These are phyloP conservation scores for Brassica carinata DNA, from an alignment of 345 rosid genomes.

Conservation along the genomic window DNA sequence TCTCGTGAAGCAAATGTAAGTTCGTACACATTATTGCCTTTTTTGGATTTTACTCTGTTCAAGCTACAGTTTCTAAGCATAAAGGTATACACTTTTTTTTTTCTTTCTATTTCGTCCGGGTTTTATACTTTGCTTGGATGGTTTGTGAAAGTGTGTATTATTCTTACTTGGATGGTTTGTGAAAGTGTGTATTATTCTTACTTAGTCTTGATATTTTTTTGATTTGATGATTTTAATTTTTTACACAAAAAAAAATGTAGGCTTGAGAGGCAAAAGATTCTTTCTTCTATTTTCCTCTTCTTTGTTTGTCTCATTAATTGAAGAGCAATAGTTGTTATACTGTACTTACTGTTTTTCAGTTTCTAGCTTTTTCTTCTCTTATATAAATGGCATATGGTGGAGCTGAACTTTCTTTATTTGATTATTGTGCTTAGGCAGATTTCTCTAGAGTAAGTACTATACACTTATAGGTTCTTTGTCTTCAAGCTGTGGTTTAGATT, in stretches of 20 bases:
- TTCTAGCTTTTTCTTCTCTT: slow-evolving; percentile 7
- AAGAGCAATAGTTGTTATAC: slow-evolving; percentile 41
- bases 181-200: slow-evolving; percentile 34
- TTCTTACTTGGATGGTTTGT: slow-evolving; percentile 36
- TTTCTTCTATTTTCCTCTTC: slow-evolving; percentile 20
- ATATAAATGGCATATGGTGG: slow-evolving; percentile 33
- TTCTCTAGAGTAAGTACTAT: slow-evolving; percentile 18
- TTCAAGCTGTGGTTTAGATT: slow-evolving; percentile 14
- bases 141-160: slow-evolving; percentile 33
- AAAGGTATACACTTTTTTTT: neutral
- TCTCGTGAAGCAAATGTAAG: slow-evolving; percentile 43
- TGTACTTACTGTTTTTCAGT: slow-evolving; percentile 32
- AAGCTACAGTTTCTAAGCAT: slow-evolving; percentile 25
- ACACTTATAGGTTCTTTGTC: slow-evolving; percentile 1
- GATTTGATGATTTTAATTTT: neutral
- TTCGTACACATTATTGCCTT: slow-evolving; percentile 34
- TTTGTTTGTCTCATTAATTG: slow-evolving; percentile 41
- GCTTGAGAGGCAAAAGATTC: slow-evolving; percentile 27
- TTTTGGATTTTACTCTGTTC: slow-evolving; percentile 32
- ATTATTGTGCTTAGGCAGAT: slow-evolving; percentile 23
- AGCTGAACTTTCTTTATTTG: slow-evolving; percentile 29
- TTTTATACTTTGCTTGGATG: slow-evolving; percentile 51
- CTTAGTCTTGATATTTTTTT: slow-evolving; percentile 14
- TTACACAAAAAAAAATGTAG: neutral
- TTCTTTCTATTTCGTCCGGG: neutral